Percentiles rank a stretch among this genome's conserved stretches.
phyloP scores from a whole-genome alignment of 1,284 basidiomycete species.

The Sanghuangporus baumii region DNA sequence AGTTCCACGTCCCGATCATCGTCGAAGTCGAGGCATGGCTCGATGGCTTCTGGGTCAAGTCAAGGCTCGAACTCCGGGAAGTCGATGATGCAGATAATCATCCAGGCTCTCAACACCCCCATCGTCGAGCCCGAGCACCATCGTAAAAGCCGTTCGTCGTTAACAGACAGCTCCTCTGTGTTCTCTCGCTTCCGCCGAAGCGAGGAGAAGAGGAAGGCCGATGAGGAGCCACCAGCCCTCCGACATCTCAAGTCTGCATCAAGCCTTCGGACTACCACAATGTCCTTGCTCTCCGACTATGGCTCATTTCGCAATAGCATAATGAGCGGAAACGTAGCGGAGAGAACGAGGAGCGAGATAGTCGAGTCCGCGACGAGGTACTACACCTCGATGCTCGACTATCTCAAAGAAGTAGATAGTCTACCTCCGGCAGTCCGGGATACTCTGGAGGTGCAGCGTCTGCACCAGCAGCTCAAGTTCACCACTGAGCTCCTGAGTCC shows the following conservation, averaged over 20 bases:
- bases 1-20: neutral
- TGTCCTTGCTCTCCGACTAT: constrained; percentile 2
- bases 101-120: constrained; percentile 3
- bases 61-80: neutral
- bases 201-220: neutral
- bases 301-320: constrained; percentile 10
- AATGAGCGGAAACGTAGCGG: neutral
- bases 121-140: neutral
- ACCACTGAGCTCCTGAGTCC: constrained; percentile 3
- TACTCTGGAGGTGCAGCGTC: constrained; percentile 4
- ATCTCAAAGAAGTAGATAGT: neutral
- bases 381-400: neutral
- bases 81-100: neutral
- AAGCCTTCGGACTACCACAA: neutral
- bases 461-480: constrained; percentile 1
- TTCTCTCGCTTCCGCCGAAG: neutral
- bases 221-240: neutral
- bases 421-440: constrained; percentile 10
- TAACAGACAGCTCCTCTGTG: neutral
- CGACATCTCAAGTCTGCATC: neutral
- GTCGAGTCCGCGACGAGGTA: constrained; percentile 1
- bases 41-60: neutral
- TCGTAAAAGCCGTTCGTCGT: neutral
- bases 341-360: neutral
- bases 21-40: neutral